A percentile compares a stretch with the other conserved stretches of the same genome.
phyloP scores from a whole-genome alignment of 2,329 filamentous ascomycete species.

The Cladosporium cucumerinum region DNA sequence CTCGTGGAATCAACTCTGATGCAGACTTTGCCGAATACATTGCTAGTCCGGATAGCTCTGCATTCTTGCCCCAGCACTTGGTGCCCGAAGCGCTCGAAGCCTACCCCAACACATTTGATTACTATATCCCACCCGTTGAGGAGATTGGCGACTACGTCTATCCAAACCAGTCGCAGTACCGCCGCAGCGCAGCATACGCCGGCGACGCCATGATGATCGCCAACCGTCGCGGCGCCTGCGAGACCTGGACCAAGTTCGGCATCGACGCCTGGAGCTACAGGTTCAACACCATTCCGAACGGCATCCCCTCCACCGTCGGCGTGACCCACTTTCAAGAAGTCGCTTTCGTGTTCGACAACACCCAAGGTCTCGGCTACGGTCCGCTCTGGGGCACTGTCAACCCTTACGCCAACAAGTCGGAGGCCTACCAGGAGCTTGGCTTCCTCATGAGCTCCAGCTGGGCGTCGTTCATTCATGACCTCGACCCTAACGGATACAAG shows the following conservation, averaged over 20 bases:
- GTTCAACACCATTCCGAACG: constrained; percentile 56
- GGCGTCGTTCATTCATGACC: constrained; percentile 44
- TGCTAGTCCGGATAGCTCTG: constrained; percentile 25
- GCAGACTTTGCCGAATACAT: constrained; percentile 35
- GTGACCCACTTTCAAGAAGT: constrained; percentile 56
- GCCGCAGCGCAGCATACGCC: constrained; percentile 52
- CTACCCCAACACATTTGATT: constrained; percentile 52
- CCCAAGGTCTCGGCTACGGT: constrained; percentile 42
- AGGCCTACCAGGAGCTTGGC: constrained; percentile 39
- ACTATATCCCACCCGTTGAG: constrained; percentile 46
- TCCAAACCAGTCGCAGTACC: constrained; percentile 48
- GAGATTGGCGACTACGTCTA: constrained; percentile 38
- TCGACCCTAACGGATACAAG: constrained; percentile 38
- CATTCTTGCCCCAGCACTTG: constrained; percentile 32
- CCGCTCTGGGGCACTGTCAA: constrained; percentile 31
- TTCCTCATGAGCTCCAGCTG: constrained; percentile 45
- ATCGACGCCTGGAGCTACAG: constrained; percentile 59
- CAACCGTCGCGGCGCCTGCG: constrained; percentile 51
- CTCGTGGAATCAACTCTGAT: constrained; percentile 53
- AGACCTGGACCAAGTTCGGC: constrained; percentile 48
- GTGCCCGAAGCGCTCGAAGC: constrained; percentile 40
- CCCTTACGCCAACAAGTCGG: constrained; percentile 35
- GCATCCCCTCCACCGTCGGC: constrained; percentile 42
- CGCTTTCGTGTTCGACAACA: constrained; percentile 47
- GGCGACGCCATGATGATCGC: constrained; percentile 58